A percentile compares a stretch with the other conserved stretches of the same genome.
These are phyloP conservation scores for Misopates orontium DNA, from an alignment of 257 asterid species.

Conservation along the genomic window DNA sequence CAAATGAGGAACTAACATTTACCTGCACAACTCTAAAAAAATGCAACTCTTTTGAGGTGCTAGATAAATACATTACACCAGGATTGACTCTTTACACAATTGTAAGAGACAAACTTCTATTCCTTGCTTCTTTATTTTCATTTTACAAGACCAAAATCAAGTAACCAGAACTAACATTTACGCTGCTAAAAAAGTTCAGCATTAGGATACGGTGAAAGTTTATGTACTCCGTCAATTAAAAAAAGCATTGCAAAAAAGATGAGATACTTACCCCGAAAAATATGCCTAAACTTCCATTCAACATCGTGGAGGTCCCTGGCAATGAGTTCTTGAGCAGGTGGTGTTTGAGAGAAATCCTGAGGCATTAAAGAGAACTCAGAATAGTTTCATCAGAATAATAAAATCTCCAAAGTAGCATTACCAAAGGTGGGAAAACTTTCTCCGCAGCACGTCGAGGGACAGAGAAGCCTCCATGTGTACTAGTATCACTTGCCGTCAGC, in stretches of 20 bases:
- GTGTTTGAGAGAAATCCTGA: slow-evolving; percentile 94
- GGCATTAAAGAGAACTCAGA: slow-evolving; percentile 25
- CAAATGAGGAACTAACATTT: too few relatives aligned
- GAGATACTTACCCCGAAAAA: slow-evolving; percentile 73
- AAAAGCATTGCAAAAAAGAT: not conserved
- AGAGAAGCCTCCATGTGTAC: slow-evolving; percentile 97
- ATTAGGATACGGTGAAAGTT: not conserved
- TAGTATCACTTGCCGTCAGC: slow-evolving; percentile 93
- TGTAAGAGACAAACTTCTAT: not conserved
- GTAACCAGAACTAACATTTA: not conserved
- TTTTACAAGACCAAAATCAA: not conserved
- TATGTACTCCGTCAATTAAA: too few relatives aligned
- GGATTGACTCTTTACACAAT: not conserved
- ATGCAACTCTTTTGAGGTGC: not conserved
- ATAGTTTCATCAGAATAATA: slow-evolving; percentile 21
- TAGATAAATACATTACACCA: slow-evolving; percentile 1
- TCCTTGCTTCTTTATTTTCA: not conserved
- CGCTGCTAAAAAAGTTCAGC: not conserved
- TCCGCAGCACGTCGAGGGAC: slow-evolving; percentile 99
- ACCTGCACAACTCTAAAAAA: slow-evolving; percentile 4
- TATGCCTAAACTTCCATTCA: slow-evolving; percentile 98
- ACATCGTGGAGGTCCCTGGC: slow-evolving; percentile 96
- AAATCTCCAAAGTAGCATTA: slow-evolving; percentile 28
- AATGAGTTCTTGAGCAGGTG: slow-evolving; percentile 95
- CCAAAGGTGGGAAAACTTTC: slow-evolving; percentile 99